A percentile compares a stretch with the other conserved stretches of the same genome.
Evolutionary conservation across 2,329 filamentous ascomycete species (phyloP).

Genomic region (Calonectria hongkongensis): DNA sequence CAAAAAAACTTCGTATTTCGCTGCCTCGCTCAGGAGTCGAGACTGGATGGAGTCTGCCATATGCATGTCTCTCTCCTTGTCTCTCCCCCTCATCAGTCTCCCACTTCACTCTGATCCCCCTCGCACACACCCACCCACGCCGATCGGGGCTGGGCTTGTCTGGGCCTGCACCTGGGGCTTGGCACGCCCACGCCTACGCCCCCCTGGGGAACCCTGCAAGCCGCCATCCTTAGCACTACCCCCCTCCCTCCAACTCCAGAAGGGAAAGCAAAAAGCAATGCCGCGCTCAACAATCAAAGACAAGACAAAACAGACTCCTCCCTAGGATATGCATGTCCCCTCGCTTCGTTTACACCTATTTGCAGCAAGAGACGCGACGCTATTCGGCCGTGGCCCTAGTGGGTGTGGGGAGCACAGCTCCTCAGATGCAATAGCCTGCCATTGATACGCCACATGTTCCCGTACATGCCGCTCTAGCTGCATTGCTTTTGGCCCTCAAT

Average conservation of each 20-base stretch:
- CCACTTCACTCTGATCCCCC: neutral
- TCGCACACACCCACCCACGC: neutral
- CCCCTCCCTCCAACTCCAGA: neutral
- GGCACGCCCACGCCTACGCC: slow-evolving; percentile 5
- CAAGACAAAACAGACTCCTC: neutral
- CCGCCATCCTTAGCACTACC: neutral
- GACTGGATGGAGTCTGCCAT: too few relatives aligned
- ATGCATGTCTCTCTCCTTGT: neutral
- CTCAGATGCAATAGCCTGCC: slow-evolving; percentile 11
- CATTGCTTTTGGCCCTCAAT: slow-evolving; percentile 10
- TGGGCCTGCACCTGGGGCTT: neutral
- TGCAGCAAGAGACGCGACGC: slow-evolving; percentile 3
- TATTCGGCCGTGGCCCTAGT: slow-evolving; percentile 1
- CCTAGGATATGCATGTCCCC: slow-evolving; percentile 7
- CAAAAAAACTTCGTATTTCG: too few relatives aligned
- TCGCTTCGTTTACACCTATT: slow-evolving; percentile 8
- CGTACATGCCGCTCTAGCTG: slow-evolving; percentile 2
- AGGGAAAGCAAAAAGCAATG: neutral
- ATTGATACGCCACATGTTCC: slow-evolving; percentile 17
- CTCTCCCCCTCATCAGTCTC: neutral
- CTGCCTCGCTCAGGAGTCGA: too few relatives aligned
- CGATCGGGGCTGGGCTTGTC: slow-evolving; percentile 4
- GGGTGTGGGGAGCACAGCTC: slow-evolving; percentile 16
- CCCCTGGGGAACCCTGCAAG: slow-evolving; percentile 9
- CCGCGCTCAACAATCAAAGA: slow-evolving; percentile 4